Evolutionary conservation across 2,329 filamentous ascomycete species (phyloP).

Genomic region (Arthrobotrys entomopaga): DNA sequence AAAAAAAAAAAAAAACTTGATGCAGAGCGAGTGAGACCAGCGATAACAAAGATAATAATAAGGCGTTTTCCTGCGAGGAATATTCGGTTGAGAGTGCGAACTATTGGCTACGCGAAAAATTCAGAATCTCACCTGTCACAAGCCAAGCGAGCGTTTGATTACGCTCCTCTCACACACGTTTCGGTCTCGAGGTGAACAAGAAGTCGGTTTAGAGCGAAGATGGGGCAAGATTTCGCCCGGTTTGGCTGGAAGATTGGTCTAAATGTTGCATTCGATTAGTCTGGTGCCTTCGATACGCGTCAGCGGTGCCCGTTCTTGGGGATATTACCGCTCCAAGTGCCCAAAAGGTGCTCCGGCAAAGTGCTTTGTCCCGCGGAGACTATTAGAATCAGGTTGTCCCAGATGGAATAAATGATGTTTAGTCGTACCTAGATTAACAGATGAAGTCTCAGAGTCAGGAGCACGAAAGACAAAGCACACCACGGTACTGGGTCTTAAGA

Average conservation of each 20-base stretch:
- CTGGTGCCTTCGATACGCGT: slow-evolving; percentile 46
- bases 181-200: slow-evolving; percentile 10
- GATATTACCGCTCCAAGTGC: slow-evolving; percentile 37
- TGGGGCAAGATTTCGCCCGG: slow-evolving; percentile 1
- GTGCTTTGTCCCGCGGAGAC: too few relatives aligned
- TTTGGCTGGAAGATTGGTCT: slow-evolving; percentile 23
- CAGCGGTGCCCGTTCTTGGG: slow-evolving; percentile 52
- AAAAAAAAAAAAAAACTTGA: slow-evolving; percentile 12
- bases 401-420: not conserved
- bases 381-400: too few relatives aligned
- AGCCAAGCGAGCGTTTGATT: slow-evolving; percentile 56
- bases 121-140: slow-evolving; percentile 53
- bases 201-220: not conserved
- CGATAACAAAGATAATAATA: slow-evolving; percentile 37
- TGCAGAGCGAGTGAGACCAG: slow-evolving; percentile 1
- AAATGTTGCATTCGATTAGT: too few relatives aligned
- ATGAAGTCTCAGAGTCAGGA: not conserved
- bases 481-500: slow-evolving; percentile 42
- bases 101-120: slow-evolving; percentile 35
- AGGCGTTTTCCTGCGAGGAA: slow-evolving; percentile 38
- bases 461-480: slow-evolving; percentile 14
- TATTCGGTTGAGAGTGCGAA: slow-evolving; percentile 46
- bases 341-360: slow-evolving; percentile 4
- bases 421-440: not conserved
- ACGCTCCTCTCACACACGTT: slow-evolving; percentile 20